Percentiles rank a stretch among this genome's conserved stretches.
Evolutionary conservation across 2,329 filamentous ascomycete species (phyloP).

Genomic region (Colletotrichum tropicicola): DNA sequence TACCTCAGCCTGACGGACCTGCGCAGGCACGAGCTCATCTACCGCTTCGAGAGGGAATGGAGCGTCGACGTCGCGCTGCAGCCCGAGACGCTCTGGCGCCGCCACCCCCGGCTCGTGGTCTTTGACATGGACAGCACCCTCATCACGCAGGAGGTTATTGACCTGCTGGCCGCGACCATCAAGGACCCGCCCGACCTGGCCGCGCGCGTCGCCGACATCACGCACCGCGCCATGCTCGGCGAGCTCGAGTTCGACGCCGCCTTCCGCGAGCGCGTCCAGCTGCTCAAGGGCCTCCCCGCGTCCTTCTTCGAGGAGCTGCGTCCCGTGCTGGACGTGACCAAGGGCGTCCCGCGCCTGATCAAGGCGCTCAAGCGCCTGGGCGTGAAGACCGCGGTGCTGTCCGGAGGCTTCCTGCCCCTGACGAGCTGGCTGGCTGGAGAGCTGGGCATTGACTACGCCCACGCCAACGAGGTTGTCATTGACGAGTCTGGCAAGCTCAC

Average conservation of each 20-base stretch:
- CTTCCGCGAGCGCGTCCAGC: slow-evolving; percentile 79
- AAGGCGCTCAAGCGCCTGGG: slow-evolving; percentile 79
- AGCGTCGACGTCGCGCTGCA: slow-evolving; percentile 87
- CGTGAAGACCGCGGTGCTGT: slow-evolving; percentile 88
- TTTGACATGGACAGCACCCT: slow-evolving; percentile 99
- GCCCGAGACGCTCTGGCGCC: slow-evolving; percentile 75
- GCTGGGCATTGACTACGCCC: slow-evolving; percentile 86
- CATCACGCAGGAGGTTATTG: slow-evolving; percentile 97
- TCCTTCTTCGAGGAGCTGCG: slow-evolving; percentile 83
- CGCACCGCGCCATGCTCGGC: slow-evolving; percentile 92
- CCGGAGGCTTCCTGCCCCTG: slow-evolving; percentile 90
- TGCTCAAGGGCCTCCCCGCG: slow-evolving; percentile 83
- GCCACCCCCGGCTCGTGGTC: slow-evolving; percentile 86
- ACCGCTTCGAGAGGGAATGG: slow-evolving; percentile 88
- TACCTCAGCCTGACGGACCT: slow-evolving; percentile 76
- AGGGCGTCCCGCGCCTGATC: slow-evolving; percentile 80
- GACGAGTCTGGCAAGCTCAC: slow-evolving; percentile 69
- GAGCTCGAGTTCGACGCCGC: slow-evolving; percentile 92
- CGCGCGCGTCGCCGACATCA: slow-evolving; percentile 86
- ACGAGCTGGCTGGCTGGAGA: slow-evolving; percentile 85
- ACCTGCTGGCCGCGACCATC: slow-evolving; percentile 87
- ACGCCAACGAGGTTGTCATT: slow-evolving; percentile 84
- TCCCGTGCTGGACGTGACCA: slow-evolving; percentile 80
- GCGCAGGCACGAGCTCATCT: slow-evolving; percentile 82
- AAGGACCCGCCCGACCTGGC: slow-evolving; percentile 75